phyloP scores from a whole-genome alignment of 306 rosid species.

The Coriaria nepalensis region DNA sequence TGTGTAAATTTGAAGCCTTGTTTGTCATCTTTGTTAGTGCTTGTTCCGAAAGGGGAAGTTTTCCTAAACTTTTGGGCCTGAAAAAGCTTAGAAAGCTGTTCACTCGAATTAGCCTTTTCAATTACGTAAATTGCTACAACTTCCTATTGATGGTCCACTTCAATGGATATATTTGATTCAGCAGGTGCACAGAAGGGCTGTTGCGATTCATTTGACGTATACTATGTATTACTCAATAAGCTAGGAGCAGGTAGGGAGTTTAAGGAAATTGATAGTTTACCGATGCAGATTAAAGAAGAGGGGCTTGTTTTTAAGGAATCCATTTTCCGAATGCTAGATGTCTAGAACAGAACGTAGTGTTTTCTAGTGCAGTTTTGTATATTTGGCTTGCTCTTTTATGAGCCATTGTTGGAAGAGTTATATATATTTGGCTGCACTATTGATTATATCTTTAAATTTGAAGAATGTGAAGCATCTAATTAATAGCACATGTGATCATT shows the following conservation, averaged over 20 bases:
- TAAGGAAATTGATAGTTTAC: slow-evolving; percentile 47
- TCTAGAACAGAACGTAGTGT: too few species aligned
- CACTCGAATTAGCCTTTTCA: slow-evolving; percentile 43
- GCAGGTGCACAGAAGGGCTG: slow-evolving; percentile 62
- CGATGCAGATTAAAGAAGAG: slow-evolving; percentile 72
- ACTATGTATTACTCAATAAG: slow-evolving; percentile 49
- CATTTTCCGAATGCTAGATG: too few species aligned
- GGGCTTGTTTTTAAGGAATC: slow-evolving; percentile 57
- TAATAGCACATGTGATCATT: too few species aligned
- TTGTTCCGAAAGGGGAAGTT: slow-evolving; percentile 52
- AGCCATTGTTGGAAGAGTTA: too few species aligned
- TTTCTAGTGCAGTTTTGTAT: too few species aligned
- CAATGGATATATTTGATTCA: slow-evolving; percentile 52
- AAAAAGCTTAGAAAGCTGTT: slow-evolving; percentile 49
- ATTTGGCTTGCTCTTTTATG: too few species aligned
- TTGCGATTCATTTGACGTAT: slow-evolving; percentile 60
- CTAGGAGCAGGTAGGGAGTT: slow-evolving; percentile 64
- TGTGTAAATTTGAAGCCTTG: too few species aligned
- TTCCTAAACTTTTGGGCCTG: slow-evolving; percentile 74
- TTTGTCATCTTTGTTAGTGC: too few species aligned
- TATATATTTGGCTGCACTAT: too few species aligned
- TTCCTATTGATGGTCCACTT: slow-evolving; percentile 66
- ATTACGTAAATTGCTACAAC: slow-evolving; percentile 53
- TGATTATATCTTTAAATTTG: too few species aligned
- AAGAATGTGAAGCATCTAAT: too few species aligned